phyloP scores from a whole-genome alignment of 257 asterid species.

The Coffea canephora region DNA sequence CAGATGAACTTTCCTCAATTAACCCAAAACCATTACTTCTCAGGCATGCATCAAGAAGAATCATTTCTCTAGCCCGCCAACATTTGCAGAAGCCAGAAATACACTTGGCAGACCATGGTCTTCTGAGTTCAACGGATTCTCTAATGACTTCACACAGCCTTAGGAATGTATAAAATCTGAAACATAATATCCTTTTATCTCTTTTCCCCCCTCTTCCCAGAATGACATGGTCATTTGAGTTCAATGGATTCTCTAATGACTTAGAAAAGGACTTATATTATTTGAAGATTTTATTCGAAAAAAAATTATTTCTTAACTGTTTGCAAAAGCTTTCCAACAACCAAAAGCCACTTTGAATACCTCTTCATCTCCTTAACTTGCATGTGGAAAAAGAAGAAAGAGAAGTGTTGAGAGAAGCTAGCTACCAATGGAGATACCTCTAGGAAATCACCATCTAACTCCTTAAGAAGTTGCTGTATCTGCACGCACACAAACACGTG shows the following conservation, averaged over 20 bases:
- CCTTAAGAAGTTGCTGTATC: conserved; percentile 75
- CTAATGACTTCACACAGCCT: not conserved
- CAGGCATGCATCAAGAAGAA: not conserved
- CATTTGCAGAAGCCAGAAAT: not conserved
- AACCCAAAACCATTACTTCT: not conserved
- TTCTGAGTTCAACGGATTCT: no score
- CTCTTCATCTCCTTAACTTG: not conserved
- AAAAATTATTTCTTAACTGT: not conserved
- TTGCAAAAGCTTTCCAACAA: not conserved
- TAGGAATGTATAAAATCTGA: not conserved
- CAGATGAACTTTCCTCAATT: not conserved
- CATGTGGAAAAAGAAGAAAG: not conserved
- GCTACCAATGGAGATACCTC: conserved; percentile 41
- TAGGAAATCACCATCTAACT: conserved; percentile 85
- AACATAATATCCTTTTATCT: not conserved
- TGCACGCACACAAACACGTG: conserved; percentile 31
- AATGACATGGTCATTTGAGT: not conserved
- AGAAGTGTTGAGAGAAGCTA: not conserved
- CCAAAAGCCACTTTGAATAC: not conserved
- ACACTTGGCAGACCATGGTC: not conserved
- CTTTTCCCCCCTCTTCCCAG: not conserved
- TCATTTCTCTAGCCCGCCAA: not conserved
- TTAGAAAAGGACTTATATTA: not conserved
- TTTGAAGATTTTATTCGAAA: no score
- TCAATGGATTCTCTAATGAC: not conserved